phyloP scores from a whole-genome alignment of 129 eudicot species.

The Helichrysum umbraculigerum region DNA sequence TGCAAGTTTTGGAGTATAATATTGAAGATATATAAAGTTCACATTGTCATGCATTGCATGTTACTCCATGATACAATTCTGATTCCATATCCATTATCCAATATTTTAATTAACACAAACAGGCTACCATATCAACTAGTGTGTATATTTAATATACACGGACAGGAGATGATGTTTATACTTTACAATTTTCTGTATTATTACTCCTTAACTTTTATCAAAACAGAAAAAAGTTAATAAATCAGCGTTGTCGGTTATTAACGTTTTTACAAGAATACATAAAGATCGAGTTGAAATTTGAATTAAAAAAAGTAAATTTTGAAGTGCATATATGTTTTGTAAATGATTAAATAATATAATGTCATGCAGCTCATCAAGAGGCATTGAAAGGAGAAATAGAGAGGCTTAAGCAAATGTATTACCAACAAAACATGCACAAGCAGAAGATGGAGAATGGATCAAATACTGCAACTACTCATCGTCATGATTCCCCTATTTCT shows the following conservation, averaged over 20 bases:
- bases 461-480: constrained; percentile 27
- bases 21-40: constrained; percentile 7
- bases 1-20: neutral
- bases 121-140: constrained; percentile 32
- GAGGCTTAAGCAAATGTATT: constrained; percentile 81
- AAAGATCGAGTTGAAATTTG: neutral
- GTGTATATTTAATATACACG: neutral
- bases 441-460: constrained; percentile 49
- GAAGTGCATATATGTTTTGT: neutral
- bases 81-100: constrained; percentile 34
- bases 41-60: constrained; percentile 36
- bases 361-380: constrained; percentile 85
- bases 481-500: constrained; percentile 37
- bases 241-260: neutral
- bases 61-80: constrained; percentile 43
- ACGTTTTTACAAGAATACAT: neutral
- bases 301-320: neutral
- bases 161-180: neutral
- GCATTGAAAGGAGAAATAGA: constrained; percentile 91
- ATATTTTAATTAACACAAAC: constrained; percentile 16
- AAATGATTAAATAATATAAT: neutral
- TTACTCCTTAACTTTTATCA: too few species aligned
- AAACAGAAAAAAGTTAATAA: too few species aligned
- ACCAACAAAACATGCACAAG: constrained; percentile 62
- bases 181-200: neutral